Conservation (phyloP, 257 asterid genomes). For the Plantago ovata region DNA sequence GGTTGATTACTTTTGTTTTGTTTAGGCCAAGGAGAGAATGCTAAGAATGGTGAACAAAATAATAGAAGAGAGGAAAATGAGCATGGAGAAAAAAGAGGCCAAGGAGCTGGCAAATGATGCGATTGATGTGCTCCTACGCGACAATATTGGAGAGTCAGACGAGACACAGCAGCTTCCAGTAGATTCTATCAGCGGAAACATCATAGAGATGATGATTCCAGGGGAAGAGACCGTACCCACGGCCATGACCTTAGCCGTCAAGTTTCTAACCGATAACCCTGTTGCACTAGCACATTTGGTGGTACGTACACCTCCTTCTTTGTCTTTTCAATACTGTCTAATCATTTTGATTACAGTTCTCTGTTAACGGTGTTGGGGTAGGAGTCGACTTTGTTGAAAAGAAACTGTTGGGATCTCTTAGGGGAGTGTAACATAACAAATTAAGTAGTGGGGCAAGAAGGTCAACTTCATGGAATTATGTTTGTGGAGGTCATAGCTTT, state of each 20-base stretch:
- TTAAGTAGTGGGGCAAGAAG: slow-evolving; percentile 33
- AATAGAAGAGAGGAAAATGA: slow-evolving; percentile 44
- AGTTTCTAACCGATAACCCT: slow-evolving; percentile 69
- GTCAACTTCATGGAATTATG: slow-evolving; percentile 41
- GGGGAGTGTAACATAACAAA: slow-evolving; percentile 15
- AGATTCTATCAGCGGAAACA: slow-evolving; percentile 63
- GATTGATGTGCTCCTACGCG: slow-evolving; percentile 65
- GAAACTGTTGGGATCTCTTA: slow-evolving; percentile 36
- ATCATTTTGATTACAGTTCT: neutral
- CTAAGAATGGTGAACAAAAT: slow-evolving; percentile 48
- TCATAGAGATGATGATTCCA: slow-evolving; percentile 93
- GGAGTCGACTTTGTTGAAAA: slow-evolving; percentile 20
- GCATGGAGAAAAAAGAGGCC: slow-evolving; percentile 27
- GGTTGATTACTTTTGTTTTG: neutral
- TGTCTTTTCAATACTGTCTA: neutral
- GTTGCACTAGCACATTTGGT: slow-evolving; percentile 46
- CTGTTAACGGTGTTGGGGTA: neutral
- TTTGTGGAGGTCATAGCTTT: slow-evolving; percentile 32
- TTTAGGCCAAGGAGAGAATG: slow-evolving; percentile 72
- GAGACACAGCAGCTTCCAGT: slow-evolving; percentile 37
- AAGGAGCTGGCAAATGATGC: slow-evolving; percentile 39
- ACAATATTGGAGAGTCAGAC: slow-evolving; percentile 36
- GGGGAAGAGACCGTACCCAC: slow-evolving; percentile 94
- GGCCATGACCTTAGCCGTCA: slow-evolving; percentile 77
- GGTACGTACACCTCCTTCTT: slow-evolving; percentile 39